These are phyloP conservation scores for Trichoderma breve DNA, from an alignment of 2,329 filamentous ascomycete genomes.

Conservation along the genomic window DNA sequence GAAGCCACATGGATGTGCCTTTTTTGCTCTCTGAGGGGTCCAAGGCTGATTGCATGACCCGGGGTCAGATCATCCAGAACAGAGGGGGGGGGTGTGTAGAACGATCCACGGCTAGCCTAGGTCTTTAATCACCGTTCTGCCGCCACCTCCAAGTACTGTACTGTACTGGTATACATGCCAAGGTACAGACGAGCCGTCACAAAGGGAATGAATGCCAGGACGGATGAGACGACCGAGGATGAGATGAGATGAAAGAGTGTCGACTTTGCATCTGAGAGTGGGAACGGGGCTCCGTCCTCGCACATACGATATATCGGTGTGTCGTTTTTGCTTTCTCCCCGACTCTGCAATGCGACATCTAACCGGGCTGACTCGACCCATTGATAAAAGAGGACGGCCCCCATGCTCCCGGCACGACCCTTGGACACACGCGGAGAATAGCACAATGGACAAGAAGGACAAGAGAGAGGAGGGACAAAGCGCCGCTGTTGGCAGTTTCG, in stretches of 20 bases:
- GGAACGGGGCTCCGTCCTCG: neutral
- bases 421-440: neutral
- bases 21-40: conserved; percentile 2
- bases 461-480: neutral
- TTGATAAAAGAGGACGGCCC: neutral
- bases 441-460: neutral
- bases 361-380: conserved; percentile 1
- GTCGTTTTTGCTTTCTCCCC: neutral
- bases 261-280: neutral
- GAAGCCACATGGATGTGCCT: conserved; percentile 6
- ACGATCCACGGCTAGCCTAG: conserved; percentile 2
- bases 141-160: neutral
- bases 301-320: neutral
- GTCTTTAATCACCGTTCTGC: neutral
- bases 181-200: neutral
- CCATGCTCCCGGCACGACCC: neutral
- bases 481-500: neutral
- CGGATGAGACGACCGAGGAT: neutral
- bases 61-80: conserved; percentile 14
- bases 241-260: neutral
- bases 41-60: conserved; percentile 12
- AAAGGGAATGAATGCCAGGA: neutral
- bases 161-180: neutral
- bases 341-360: neutral
- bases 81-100: neutral